These are phyloP conservation scores for Gymnopilus dilepis DNA, from an alignment of 768 basidiomycete species.

Conservation along the genomic window DNA sequence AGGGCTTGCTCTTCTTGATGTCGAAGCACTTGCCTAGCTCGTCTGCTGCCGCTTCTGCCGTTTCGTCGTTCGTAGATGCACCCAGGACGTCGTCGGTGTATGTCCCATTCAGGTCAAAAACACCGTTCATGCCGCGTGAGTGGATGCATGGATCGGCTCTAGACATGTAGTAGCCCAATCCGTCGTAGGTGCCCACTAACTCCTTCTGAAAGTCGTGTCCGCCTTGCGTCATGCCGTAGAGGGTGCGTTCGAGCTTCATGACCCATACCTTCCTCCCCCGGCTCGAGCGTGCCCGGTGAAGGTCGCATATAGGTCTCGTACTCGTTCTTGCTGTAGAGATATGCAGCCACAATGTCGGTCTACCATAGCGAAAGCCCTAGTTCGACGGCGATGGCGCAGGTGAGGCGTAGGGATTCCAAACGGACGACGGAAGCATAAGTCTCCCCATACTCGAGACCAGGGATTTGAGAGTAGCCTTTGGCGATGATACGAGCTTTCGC, in stretches of 20 bases:
- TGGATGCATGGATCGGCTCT: not conserved
- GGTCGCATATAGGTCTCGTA: not conserved
- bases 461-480: conserved; percentile 41
- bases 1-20: not conserved
- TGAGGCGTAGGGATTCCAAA: conserved; percentile 1
- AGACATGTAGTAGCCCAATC: not conserved
- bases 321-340: not conserved
- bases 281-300: not conserved
- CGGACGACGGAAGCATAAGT: conserved; percentile 17
- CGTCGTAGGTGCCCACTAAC: not conserved
- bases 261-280: not conserved
- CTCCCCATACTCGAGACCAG: conserved; percentile 35
- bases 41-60: not conserved
- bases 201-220: not conserved
- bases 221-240: not conserved
- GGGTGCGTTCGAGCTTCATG: not conserved
- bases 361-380: not conserved
- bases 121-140: not conserved
- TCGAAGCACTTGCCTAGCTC: not conserved
- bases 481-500: conserved; percentile 48
- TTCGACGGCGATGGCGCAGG: not conserved
- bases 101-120: not conserved
- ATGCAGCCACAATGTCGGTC: not conserved
- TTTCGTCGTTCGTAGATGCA: not conserved
- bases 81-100: not conserved